A percentile compares a stretch with the other conserved stretches of the same genome.
Evolutionary conservation across 148 eudicot species (phyloP).

Genomic region (Mesembryanthemum crystallinum): DNA sequence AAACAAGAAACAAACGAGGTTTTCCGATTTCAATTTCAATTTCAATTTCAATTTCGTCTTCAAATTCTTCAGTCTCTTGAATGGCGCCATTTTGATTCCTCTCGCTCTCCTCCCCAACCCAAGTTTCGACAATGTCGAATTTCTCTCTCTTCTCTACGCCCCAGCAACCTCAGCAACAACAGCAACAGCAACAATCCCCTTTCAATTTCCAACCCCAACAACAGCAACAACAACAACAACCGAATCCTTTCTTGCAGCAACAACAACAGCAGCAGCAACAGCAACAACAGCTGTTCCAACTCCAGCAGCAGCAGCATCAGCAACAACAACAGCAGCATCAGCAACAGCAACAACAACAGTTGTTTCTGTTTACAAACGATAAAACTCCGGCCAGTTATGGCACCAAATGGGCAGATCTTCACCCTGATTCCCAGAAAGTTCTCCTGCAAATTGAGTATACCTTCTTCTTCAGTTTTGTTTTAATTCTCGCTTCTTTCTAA

Average conservation of each 20-base stretch:
- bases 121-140: constrained; percentile 42
- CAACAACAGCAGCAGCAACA: constrained; percentile 37
- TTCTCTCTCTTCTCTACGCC: constrained; percentile 57
- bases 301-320: constrained; percentile 35
- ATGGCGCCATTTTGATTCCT: background rate
- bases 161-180: constrained; percentile 40
- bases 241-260: constrained; percentile 25
- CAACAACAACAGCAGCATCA: constrained; percentile 48
- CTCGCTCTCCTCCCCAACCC: constrained; percentile 4
- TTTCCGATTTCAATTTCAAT: background rate
- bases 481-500: background rate
- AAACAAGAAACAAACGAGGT: background rate
- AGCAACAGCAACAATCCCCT: constrained; percentile 27
- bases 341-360: constrained; percentile 57
- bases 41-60: background rate
- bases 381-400: constrained; percentile 76
- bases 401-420: constrained; percentile 91
- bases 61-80: background rate
- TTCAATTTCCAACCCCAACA: constrained; percentile 43
- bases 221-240: constrained; percentile 31
- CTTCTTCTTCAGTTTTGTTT: too few relatives aligned
- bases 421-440: constrained; percentile 82
- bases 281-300: constrained; percentile 24
- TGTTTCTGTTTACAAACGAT: constrained; percentile 77
- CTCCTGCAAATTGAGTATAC: constrained; percentile 84